Conservation (phyloP, 495 filamentous ascomycete genomes). For the Talaromyces adpressus region DNA sequence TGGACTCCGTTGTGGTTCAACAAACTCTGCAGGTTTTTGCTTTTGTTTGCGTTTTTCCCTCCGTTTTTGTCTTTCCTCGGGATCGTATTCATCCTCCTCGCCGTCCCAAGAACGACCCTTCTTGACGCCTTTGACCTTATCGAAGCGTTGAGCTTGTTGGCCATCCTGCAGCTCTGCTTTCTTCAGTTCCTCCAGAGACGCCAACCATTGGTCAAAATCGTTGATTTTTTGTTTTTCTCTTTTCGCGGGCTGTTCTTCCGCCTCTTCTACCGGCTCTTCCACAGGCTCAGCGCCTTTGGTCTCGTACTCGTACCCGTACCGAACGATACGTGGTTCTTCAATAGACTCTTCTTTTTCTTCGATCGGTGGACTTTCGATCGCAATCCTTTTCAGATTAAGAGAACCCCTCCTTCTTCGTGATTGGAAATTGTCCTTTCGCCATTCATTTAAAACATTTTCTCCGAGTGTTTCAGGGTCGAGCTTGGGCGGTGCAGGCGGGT, state of each 20-base stretch:
- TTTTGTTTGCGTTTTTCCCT: constrained; percentile 35
- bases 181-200: not conserved
- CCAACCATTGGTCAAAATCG: not conserved
- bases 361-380: not conserved
- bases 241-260: not conserved
- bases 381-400: not conserved
- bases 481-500: constrained; percentile 3
- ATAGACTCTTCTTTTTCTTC: not conserved
- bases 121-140: not conserved
- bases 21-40: constrained; percentile 38
- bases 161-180: not conserved
- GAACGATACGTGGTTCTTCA: not conserved
- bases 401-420: not conserved
- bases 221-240: not conserved
- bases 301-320: not conserved
- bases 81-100: constrained; percentile 33
- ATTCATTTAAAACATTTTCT: not conserved
- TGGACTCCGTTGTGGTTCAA: constrained; percentile 41
- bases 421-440: not conserved
- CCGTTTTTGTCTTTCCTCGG: constrained; percentile 20
- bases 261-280: not conserved
- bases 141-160: not conserved
- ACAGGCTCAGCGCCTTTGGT: not conserved
- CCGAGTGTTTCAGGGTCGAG: not conserved
- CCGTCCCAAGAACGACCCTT: not conserved